Evolutionary conservation across 2,329 filamentous ascomycete species (phyloP).

Genomic region (Atkinsonella texensis): DNA sequence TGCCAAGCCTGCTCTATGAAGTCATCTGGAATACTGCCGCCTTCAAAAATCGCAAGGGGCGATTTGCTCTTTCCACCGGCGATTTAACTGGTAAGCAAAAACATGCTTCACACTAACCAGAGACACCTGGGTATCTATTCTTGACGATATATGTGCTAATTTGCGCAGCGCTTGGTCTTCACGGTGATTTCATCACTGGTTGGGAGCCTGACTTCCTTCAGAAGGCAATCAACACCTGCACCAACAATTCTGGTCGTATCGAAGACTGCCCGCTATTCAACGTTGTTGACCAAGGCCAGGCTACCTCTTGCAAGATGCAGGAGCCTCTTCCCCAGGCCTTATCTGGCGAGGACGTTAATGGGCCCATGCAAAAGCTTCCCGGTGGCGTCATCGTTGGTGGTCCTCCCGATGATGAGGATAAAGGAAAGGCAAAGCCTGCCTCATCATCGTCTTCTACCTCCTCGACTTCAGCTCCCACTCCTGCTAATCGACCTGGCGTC

Average conservation of each 20-base stretch:
- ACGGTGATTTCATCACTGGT: constrained; percentile 70
- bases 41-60: constrained; percentile 49
- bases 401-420: not conserved
- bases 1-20: constrained; percentile 73
- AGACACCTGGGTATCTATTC: not conserved
- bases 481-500: constrained; percentile 26
- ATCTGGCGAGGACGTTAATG: constrained; percentile 44
- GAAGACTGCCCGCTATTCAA: constrained; percentile 65
- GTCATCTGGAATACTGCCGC: constrained; percentile 67
- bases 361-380: constrained; percentile 48
- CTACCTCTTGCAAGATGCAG: constrained; percentile 47
- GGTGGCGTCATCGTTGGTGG: constrained; percentile 37
- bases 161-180: constrained; percentile 54
- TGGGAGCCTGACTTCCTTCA: constrained; percentile 63
- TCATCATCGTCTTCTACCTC: constrained; percentile 1
- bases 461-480: constrained; percentile 11
- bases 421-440: not conserved
- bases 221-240: constrained; percentile 63
- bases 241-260: constrained; percentile 54
- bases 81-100: constrained; percentile 53
- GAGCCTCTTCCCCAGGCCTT: constrained; percentile 41
- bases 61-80: constrained; percentile 68
- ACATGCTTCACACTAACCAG: not conserved
- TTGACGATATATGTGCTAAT: constrained; percentile 2
- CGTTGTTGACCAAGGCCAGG: constrained; percentile 49